Percentiles rank a stretch among this genome's conserved stretches.
These are phyloP conservation scores for Escovopsis sp. DNA, from an alignment of 2,329 filamentous ascomycete genomes.

Conservation along the genomic window DNA sequence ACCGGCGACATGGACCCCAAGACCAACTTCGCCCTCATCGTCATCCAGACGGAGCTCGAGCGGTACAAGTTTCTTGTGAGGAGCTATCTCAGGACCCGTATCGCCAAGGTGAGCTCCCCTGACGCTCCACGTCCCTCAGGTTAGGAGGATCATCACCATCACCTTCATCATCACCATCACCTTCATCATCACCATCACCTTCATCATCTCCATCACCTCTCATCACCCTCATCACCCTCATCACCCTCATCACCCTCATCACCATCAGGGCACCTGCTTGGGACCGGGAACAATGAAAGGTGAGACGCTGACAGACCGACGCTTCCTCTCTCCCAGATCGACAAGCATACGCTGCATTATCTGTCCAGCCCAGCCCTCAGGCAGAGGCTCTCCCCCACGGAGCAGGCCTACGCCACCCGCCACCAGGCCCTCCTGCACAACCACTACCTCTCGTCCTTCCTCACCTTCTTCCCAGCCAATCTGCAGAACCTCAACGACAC, in stretches of 20 bases:
- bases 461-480: conserved; percentile 62
- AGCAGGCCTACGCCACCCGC: conserved; percentile 67
- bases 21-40: conserved; percentile 82
- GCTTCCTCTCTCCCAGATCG: conserved; percentile 40
- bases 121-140: too few relatives aligned
- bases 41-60: conserved; percentile 92
- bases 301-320: too few relatives aligned
- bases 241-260: neutral
- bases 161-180: neutral
- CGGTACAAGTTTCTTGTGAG: conserved; percentile 84
- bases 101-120: conserved; percentile 53
- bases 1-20: conserved; percentile 78
- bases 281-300: too few relatives aligned
- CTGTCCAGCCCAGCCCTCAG: conserved; percentile 40
- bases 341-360: conserved; percentile 62
- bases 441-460: conserved; percentile 76
- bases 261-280: neutral
- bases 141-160: neutral
- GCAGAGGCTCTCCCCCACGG: conserved; percentile 55
- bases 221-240: neutral
- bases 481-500: conserved; percentile 83
- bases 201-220: neutral
- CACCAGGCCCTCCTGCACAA: conserved; percentile 73
- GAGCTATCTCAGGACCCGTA: conserved; percentile 66
- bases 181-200: too few relatives aligned